A percentile compares a stretch with the other conserved stretches of the same genome.
Conservation (phyloP, 352 stramenopile species). For the Globisporangium alternatum region DNA sequence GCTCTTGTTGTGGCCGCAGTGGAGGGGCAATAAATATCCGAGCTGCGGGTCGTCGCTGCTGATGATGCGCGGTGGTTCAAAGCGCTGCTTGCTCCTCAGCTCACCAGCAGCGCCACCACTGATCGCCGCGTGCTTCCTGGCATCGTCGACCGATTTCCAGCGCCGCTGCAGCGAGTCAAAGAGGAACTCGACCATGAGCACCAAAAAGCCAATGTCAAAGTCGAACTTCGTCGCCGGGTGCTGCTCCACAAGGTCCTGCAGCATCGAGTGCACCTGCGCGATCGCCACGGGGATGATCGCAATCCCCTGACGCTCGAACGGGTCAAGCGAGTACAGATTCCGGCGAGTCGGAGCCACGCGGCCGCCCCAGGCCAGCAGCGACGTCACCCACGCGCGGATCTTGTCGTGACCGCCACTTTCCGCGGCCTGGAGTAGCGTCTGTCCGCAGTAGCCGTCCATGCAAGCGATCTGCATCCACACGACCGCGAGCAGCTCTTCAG, state of each 20-base stretch:
- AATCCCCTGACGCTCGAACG: slow-evolving; percentile 71
- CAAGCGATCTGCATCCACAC: slow-evolving; percentile 82
- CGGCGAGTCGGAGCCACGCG: slow-evolving; percentile 34
- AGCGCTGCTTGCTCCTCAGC: background rate
- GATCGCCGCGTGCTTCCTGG: slow-evolving; percentile 1
- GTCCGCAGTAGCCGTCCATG: slow-evolving; percentile 78
- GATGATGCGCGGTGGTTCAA: slow-evolving; percentile 29
- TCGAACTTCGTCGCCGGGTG: slow-evolving; percentile 67
- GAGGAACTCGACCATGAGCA: slow-evolving; percentile 81
- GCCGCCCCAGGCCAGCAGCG: slow-evolving; percentile 73
- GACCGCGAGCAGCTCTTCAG: slow-evolving; percentile 66
- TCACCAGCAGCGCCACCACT: slow-evolving; percentile 8
- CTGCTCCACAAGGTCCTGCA: slow-evolving; percentile 57
- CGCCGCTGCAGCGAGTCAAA: slow-evolving; percentile 54
- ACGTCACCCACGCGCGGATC: slow-evolving; percentile 78
- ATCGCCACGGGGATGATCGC: slow-evolving; percentile 62
- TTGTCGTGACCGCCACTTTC: slow-evolving; percentile 73
- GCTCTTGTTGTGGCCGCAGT: slow-evolving; percentile 87
- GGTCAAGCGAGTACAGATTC: slow-evolving; percentile 35
- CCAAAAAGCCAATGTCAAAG: slow-evolving; percentile 64
- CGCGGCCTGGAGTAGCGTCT: slow-evolving; percentile 75
- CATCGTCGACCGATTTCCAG: slow-evolving; percentile 47
- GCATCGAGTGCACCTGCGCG: slow-evolving; percentile 42
- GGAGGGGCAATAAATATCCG: slow-evolving; percentile 62
- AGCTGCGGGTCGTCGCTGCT: slow-evolving; percentile 32